A percentile compares a stretch with the other conserved stretches of the same genome.
phyloP scores from a whole-genome alignment of 1,284 basidiomycete genomes.

The Sporisorium iseilematis-ciliati region DNA sequence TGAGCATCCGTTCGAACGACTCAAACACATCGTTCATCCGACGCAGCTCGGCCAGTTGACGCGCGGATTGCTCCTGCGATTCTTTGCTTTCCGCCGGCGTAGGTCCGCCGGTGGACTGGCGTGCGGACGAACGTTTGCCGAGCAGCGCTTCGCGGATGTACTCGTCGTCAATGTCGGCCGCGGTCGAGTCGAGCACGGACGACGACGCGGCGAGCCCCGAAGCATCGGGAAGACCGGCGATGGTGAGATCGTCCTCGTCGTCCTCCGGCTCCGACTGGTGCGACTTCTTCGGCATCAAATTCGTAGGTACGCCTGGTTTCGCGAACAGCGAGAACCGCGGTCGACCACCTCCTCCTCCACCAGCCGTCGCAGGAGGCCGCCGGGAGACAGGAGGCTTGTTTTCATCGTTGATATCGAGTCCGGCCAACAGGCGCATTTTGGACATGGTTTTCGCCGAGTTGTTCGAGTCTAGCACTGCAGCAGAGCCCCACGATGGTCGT shows the following conservation, averaged over 20 bases:
- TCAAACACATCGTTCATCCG: slow-evolving; percentile 65
- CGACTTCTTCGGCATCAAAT: slow-evolving; percentile 33
- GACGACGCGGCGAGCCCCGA: slow-evolving; percentile 21
- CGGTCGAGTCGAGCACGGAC: slow-evolving; percentile 10
- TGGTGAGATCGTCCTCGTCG: slow-evolving; percentile 40
- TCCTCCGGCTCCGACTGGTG: slow-evolving; percentile 27
- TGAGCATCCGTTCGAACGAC: slow-evolving; percentile 59
- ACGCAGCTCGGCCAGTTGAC: slow-evolving; percentile 59
- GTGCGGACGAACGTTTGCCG: slow-evolving; percentile 35
- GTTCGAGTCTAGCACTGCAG: slow-evolving; percentile 38
- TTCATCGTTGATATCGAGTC: slow-evolving; percentile 42
- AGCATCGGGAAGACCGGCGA: slow-evolving; percentile 25
- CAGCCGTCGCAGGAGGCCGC: background rate
- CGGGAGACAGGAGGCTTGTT: slow-evolving; percentile 45
- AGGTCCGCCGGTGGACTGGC: slow-evolving; percentile 33
- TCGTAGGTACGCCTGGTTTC: slow-evolving; percentile 47
- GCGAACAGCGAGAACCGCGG: slow-evolving; percentile 52
- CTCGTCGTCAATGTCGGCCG: slow-evolving; percentile 39
- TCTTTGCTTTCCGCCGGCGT: slow-evolving; percentile 42
- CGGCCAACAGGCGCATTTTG: slow-evolving; percentile 45
- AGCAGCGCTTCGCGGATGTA: slow-evolving; percentile 51
- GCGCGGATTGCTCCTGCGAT: slow-evolving; percentile 50
- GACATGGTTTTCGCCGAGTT: slow-evolving; percentile 35
- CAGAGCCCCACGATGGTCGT: slow-evolving; percentile 47
- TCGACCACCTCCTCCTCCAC: slow-evolving; percentile 13